These are phyloP conservation scores for Hortiboletus campestris DNA, from an alignment of 768 basidiomycete species.

Conservation along the genomic window DNA sequence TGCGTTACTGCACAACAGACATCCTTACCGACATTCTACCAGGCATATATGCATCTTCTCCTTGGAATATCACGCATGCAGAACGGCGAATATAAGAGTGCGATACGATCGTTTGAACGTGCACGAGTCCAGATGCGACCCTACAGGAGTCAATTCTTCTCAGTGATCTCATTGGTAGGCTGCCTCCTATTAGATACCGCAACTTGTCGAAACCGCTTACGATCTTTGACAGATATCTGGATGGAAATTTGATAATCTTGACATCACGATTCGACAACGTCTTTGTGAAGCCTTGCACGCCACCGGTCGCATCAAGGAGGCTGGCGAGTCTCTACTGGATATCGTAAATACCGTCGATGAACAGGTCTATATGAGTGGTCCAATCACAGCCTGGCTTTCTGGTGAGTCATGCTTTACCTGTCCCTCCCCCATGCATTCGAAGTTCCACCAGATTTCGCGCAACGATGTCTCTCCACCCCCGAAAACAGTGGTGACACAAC, in stretches of 20 bases:
- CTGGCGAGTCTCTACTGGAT: background rate
- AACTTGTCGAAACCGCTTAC: too few species aligned
- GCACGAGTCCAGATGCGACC: background rate
- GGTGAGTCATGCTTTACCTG: background rate
- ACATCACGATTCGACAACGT: too few species aligned
- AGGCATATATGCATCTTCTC: conserved; percentile 1
- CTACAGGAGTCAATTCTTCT: background rate
- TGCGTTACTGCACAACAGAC: too few species aligned
- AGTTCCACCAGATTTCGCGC: background rate
- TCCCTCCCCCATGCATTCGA: too few species aligned
- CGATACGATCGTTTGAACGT: background rate
- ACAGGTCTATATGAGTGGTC: background rate
- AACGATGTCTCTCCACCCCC: background rate
- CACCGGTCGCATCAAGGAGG: too few species aligned
- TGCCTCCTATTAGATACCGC: too few species aligned
- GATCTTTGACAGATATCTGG: too few species aligned
- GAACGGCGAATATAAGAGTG: background rate
- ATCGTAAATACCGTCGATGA: background rate
- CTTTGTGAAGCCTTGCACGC: too few species aligned
- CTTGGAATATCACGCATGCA: background rate
- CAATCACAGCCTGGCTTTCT: background rate
- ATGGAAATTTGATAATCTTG: too few species aligned
- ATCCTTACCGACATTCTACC: background rate
- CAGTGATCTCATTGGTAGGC: background rate
- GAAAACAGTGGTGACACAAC: background rate